Base-by-base conservation (phyloP, 2,329 filamentous ascomycete species). In the Ascochyta koolunga region DNA sequence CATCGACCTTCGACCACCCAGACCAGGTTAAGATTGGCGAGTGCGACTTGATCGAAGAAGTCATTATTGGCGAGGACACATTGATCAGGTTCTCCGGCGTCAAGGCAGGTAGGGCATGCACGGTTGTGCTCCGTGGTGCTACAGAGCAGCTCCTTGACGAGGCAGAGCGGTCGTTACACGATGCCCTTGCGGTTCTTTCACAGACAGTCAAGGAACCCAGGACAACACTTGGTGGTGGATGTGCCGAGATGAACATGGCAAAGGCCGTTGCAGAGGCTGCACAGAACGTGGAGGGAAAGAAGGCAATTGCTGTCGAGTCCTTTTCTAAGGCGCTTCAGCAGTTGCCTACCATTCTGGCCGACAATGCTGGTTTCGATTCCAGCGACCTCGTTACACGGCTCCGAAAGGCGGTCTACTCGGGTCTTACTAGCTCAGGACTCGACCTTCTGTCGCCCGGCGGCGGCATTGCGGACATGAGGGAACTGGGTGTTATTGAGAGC, bases 201-300 rank as follows among this genome's bases (percentile, higher is more conserved):
- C 95, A 99, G 78, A 99, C 95, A 1, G 90, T 99, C 67, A 90
- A 89, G 76, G 93, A 97, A 78, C 95, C 95, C 46, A 87, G 91
- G 74, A 96, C 93, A 36, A 98, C 95, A 0, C 86, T 99, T 3
- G 95, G 95, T 47, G 95, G 95, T 71, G 95, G 95, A 24, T 98
- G 92, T 72, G 93, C 93, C 4, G 95, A 99, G 84, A 98, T 98
- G 93, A 81, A 96, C 65, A 99, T 99, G 95, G 91, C 93, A 61
- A 96, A 97, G 83, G 95, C 95, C 7, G 95, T 99, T 19, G 93
- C 97, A 73, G 90, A 89, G 57, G 91, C 91, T 5, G 93, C 93
- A 19, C 93, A 96, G 58, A 93, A 96, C 68, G 90, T 96, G 7
- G 92, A 95, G 65, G 95, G 95, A 75, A 99, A 99, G 87, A 93